Evolutionary conservation across 2,329 filamentous ascomycete species (phyloP), one percentile per base, ranked within the genome.

Genomic region (Sporothrix brunneoviolacea): DNA sequence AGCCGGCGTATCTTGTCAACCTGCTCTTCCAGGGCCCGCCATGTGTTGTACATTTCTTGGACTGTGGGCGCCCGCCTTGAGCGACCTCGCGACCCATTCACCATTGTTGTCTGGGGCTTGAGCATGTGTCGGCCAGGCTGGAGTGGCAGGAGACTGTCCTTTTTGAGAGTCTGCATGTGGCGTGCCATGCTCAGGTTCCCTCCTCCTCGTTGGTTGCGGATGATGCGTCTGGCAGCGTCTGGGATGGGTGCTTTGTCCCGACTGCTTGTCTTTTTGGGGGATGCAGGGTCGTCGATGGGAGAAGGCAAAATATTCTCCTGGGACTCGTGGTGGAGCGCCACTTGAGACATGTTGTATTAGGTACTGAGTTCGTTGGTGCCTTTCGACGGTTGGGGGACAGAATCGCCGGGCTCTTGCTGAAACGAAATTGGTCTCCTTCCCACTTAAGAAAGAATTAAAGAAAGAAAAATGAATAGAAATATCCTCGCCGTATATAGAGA

Each of bases 31-130:
- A 58, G 38, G 0, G 56, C 48, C 1, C 56, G 50, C 56, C 54
- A 56, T 4, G 56, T 51, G 47, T 58, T 58, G 54, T 58, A 58
- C 56, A 58, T 55, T 4, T 58, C 56, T 22, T 58, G 56, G 15
- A 55, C 33, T 2, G 56, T 54, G 1, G 56, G 56, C 4, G 13
- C 21, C 28, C 43, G 30, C 7, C 19, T 30, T 4, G 10, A 22
- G 8, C 16, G 15, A 13, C 16, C 10, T 35, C 30, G 30, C 6
- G 32, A 22, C 3, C 32, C 24, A 5, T 50, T 39, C 1, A 22
- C 32, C n/a, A n/a, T 18, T 46, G 35, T 39, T 27, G 22, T 24
- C 33, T 38, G 24, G 12, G 33, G 24, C 24, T 28, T 40, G 10
- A 48, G 16, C 8, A 18, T 15, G 10, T 9, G 40, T 6, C 21